These are phyloP conservation scores for Eutypella sp. DNA, from an alignment of 2,329 filamentous ascomycete genomes.

Conservation along the genomic window DNA sequence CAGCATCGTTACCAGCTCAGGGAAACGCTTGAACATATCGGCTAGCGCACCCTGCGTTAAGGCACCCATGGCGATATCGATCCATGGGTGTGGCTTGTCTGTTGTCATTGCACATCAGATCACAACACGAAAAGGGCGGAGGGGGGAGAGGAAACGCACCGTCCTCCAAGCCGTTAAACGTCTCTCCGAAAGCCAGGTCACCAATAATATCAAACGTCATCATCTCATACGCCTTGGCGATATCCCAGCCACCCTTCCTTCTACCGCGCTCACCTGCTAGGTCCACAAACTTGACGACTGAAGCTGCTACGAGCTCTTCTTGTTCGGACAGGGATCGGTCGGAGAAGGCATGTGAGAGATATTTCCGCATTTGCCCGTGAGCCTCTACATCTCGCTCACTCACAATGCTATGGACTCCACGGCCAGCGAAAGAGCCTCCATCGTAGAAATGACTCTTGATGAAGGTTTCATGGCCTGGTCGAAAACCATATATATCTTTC, in stretches of 20 bases:
- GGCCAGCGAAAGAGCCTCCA: conserved; percentile 11
- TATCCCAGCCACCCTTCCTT: conserved; percentile 7
- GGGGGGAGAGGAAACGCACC: background rate
- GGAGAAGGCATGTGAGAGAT: conserved; percentile 20
- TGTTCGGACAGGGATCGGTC: conserved; percentile 22
- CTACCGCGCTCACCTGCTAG: conserved; percentile 5
- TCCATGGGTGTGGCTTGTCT: conserved; percentile 19
- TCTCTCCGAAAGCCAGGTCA: conserved; percentile 16
- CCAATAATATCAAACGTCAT: conserved; percentile 20
- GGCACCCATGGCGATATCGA: conserved; percentile 11
- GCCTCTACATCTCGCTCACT: conserved; percentile 16
- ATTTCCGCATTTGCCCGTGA: conserved; percentile 16
- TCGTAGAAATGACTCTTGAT: conserved; percentile 21
- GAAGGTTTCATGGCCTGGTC: conserved; percentile 12
- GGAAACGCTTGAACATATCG: conserved; percentile 18
- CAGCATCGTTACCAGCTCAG: conserved; percentile 9
- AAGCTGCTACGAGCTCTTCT: conserved; percentile 15
- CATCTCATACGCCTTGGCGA: conserved; percentile 6
- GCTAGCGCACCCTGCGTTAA: conserved; percentile 14
- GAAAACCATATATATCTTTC: conserved; percentile 14
- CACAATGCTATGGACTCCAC: conserved; percentile 14
- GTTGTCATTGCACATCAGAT: background rate
- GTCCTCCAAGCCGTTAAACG: conserved; percentile 4
- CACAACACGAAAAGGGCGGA: background rate
- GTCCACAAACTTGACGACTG: conserved; percentile 15